phyloP scores from a whole-genome alignment of 176 grass and related monocot genomes.

The Carex parvula region DNA sequence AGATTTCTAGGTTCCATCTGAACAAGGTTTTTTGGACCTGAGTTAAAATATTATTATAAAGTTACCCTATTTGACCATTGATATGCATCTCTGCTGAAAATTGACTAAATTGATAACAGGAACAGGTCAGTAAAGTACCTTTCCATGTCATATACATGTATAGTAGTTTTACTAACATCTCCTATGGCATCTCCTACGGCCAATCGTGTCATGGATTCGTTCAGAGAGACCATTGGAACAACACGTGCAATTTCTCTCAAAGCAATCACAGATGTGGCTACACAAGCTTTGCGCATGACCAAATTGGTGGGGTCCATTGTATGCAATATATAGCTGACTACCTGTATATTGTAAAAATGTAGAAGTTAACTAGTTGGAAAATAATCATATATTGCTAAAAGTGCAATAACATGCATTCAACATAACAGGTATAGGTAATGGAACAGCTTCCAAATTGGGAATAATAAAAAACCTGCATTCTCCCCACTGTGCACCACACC shows the following conservation, averaged over 20 bases:
- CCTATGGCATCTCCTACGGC: conserved; percentile 95
- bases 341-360: conserved; percentile 29
- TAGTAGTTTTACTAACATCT: conserved; percentile 70
- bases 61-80: not conserved
- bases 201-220: conserved; percentile 65
- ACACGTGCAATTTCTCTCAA: conserved; percentile 93
- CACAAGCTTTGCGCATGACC: conserved; percentile 93
- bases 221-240: conserved; percentile 93
- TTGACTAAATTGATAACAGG: not conserved
- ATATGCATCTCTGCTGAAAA: not conserved
- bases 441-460: not conserved
- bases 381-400: not conserved
- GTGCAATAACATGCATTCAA: not conserved
- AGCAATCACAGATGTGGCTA: conserved; percentile 78
- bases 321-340: conserved; percentile 63
- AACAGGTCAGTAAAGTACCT: conserved; percentile 38
- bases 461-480: not conserved
- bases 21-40: not conserved
- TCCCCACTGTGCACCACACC: not conserved
- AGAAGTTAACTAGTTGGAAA: not conserved
- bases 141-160: conserved; percentile 94
- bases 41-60: not conserved
- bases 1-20: not conserved
- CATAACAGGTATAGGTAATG: not conserved
- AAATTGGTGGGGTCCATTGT: conserved; percentile 99